A percentile compares a stretch with the other conserved stretches of the same genome.
Evolutionary conservation across 1,284 basidiomycete genomes (phyloP).

Genomic region (Waitea zeae): DNA sequence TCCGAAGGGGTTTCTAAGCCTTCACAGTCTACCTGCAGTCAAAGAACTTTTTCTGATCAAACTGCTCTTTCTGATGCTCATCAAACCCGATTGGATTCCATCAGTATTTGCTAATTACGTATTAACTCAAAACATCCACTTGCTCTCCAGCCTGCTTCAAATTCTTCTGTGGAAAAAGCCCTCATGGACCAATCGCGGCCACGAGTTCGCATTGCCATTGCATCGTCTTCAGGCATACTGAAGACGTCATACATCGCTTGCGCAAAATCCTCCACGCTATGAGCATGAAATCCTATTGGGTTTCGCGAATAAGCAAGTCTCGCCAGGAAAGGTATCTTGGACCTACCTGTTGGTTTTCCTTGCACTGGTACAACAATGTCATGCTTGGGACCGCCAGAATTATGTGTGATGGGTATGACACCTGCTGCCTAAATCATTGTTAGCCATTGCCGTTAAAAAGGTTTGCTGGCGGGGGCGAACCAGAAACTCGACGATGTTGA

Average conservation of each 20-base stretch:
- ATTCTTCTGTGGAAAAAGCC: too few species aligned
- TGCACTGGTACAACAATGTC: slow-evolving; percentile 82
- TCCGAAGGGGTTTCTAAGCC: too few species aligned
- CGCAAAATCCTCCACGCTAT: slow-evolving; percentile 52
- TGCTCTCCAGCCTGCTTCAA: too few species aligned
- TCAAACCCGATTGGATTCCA: too few species aligned
- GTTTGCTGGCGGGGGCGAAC: slow-evolving; percentile 22
- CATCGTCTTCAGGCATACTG: slow-evolving; percentile 34
- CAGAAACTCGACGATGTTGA: slow-evolving; percentile 97
- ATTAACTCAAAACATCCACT: too few species aligned
- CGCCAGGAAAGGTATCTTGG: slow-evolving; percentile 1
- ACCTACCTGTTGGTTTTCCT: slow-evolving; percentile 47
- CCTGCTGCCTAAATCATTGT: slow-evolving; percentile 77
- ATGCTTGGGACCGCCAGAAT: slow-evolving; percentile 80
- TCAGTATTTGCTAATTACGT: too few species aligned
- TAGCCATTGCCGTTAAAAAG: slow-evolving; percentile 2
- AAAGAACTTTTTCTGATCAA: too few species aligned
- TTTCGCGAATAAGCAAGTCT: not conserved
- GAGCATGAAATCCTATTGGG: slow-evolving; percentile 66
- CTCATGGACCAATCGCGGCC: too few species aligned
- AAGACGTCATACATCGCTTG: slow-evolving; percentile 50
- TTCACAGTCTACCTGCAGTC: too few species aligned
- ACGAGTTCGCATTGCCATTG: too few species aligned
- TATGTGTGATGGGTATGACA: slow-evolving; percentile 83
- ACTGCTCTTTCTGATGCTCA: too few species aligned